phyloP scores from a whole-genome alignment of 306 rosid species.

The Abrus pulchellus region DNA sequence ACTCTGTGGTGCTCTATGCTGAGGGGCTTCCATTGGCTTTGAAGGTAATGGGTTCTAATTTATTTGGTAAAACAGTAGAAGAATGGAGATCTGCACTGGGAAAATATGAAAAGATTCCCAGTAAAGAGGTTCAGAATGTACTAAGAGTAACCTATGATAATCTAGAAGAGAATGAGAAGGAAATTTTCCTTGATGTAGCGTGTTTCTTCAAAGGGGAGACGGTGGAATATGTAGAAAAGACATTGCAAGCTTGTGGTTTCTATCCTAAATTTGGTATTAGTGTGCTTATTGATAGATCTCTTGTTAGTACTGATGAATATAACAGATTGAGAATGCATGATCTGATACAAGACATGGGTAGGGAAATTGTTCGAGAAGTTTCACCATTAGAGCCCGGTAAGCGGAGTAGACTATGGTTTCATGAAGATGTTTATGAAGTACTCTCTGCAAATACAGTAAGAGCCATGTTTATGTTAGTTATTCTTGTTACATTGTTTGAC shows the following conservation, averaged over 20 bases:
- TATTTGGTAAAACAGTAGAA: neutral
- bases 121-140: neutral
- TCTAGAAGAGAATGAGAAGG: conserved; percentile 14
- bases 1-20: neutral
- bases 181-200: conserved; percentile 46
- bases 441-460: too few species aligned
- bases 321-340: neutral
- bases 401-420: conserved; percentile 14
- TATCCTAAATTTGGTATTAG: conserved; percentile 14
- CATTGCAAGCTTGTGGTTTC: conserved; percentile 20
- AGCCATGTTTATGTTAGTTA: too few species aligned
- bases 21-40: conserved; percentile 26
- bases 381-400: neutral
- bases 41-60: conserved; percentile 16
- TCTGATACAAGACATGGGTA: conserved; percentile 16
- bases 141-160: conserved; percentile 26
- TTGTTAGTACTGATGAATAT: neutral
- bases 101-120: neutral
- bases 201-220: conserved; percentile 22
- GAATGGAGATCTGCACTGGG: conserved; percentile 29
- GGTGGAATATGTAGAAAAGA: neutral
- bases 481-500: too few species aligned
- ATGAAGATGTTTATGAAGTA: conserved; percentile 1
- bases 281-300: conserved; percentile 10
- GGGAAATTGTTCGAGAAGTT: neutral